A percentile compares a stretch with the other conserved stretches of the same genome.
Conservation (phyloP, 176 grass and related monocot species). For the Puya raimondii region DNA sequence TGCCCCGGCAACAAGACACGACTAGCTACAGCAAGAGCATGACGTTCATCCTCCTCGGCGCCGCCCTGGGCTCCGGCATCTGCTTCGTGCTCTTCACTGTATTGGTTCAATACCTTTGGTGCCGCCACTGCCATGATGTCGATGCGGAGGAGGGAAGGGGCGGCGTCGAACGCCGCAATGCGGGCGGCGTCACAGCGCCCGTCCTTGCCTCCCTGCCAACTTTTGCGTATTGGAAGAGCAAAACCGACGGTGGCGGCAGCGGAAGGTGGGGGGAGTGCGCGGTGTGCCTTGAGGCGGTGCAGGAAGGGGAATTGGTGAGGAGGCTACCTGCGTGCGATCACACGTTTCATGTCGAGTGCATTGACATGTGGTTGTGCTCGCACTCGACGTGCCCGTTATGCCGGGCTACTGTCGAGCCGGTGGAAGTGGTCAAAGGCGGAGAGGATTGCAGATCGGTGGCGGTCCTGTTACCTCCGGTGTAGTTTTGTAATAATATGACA, state of each 20-base stretch:
- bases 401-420: constrained; percentile 8
- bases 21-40: neutral
- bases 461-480: neutral
- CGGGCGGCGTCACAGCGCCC: neutral
- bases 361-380: constrained; percentile 21
- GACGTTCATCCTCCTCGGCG: neutral
- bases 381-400: constrained; percentile 41
- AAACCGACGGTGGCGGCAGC: neutral
- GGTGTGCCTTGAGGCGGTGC: constrained; percentile 2
- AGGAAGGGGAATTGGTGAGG: constrained; percentile 13
- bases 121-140: neutral
- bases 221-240: neutral
- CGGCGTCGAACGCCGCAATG: neutral
- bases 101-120: neutral
- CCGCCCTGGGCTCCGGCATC: neutral
- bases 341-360: constrained; percentile 24
- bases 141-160: neutral
- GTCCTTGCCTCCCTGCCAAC: constrained; percentile 1
- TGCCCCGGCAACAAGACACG: neutral
- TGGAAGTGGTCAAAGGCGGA: neutral
- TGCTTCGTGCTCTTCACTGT: neutral
- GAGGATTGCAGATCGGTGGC: neutral
- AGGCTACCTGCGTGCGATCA: constrained; percentile 20
- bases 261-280: neutral
- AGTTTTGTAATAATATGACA: too few relatives aligned